Evolutionary conservation across 2,329 filamentous ascomycete species (phyloP), one percentile per base, ranked within the genome.

Genomic region (Epichloe baconii): DNA sequence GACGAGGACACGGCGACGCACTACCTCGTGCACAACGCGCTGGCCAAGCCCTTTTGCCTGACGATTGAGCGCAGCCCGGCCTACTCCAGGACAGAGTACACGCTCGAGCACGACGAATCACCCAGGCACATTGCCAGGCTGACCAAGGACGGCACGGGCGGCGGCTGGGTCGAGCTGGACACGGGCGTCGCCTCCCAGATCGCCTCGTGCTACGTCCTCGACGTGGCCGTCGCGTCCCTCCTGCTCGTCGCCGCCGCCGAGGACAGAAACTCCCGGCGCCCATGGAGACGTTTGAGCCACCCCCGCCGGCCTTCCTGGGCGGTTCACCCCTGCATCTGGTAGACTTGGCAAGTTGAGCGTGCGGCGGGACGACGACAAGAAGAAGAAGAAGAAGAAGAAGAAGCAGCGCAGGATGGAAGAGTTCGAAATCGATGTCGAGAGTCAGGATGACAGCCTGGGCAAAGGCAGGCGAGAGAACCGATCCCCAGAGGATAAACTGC

Each of bases 1-100:
- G 80, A 84, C 59, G 76, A 78, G 34, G 80, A 84, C 59, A 75
- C 70, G 52, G 64, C 67, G 5, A 75, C 69, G 57, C 75, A 82
- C 63, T 84, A 79, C 62, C 70, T 84, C n/a, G 78, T 77, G 31
- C 80, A 83, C 61, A 79, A 79, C 2, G 76, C 79, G 0, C 71
- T 83, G 17, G 75, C 77, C n/a, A 76, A 77, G 42, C 80, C 80
- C 0, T 84, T 84, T 61, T 75, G 77, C 62, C 70, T 83, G 37
- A 74, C 76, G 1, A 69, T 83, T 44, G 75, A 79, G 62, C 73
- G 78, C 17, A 76, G 72, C 23, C 74, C 78, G 1, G 74, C 78
- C 1, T 82, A 77, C 75, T 77, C 74, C 47, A 73, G 79, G 4
- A 75, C 76, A 8, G 79, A 82, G 64, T 84, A 84, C 62, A 78